A percentile compares a stretch with the other conserved stretches of the same genome.
Evolutionary conservation across 306 rosid species (phyloP).

Genomic region (Phaseolus lunatus): DNA sequence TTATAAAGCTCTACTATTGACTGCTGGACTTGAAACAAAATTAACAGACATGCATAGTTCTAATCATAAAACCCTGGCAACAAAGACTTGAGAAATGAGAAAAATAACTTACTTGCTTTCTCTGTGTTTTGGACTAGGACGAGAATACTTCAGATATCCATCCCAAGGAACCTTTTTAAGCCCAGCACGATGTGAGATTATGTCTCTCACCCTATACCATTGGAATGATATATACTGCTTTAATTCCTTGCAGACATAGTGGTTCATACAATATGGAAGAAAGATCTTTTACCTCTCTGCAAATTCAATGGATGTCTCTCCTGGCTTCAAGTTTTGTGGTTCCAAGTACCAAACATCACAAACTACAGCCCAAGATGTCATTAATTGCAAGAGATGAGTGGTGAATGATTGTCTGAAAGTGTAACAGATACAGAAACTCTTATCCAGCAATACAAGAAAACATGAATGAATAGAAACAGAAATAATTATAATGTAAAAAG

Average conservation of each 20-base stretch:
- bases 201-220: slow-evolving; percentile 80
- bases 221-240: slow-evolving; percentile 19
- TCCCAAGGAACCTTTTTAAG: slow-evolving; percentile 98
- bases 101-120: slow-evolving; percentile 71
- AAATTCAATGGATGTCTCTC: slow-evolving; percentile 96
- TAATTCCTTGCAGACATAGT: slow-evolving; percentile 6
- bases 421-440: slow-evolving; percentile 14
- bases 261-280: slow-evolving; percentile 16
- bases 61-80: not conserved
- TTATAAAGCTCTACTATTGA: not conserved
- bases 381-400: slow-evolving; percentile 90
- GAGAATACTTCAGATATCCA: slow-evolving; percentile 94
- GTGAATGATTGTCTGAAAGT: slow-evolving; percentile 94
- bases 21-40: not conserved
- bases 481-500: not conserved
- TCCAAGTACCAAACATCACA: slow-evolving; percentile 99
- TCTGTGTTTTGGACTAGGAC: slow-evolving; percentile 91
- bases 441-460: not conserved
- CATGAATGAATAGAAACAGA: not conserved
- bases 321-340: slow-evolving; percentile 84
- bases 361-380: slow-evolving; percentile 99
- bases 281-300: slow-evolving; percentile 79
- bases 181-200: slow-evolving; percentile 88
- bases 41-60: slow-evolving; percentile 8
- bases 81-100: slow-evolving; percentile 4